Base-by-base conservation (phyloP, 2,329 filamentous ascomycete species). In the Penicillium frequentans region DNA sequence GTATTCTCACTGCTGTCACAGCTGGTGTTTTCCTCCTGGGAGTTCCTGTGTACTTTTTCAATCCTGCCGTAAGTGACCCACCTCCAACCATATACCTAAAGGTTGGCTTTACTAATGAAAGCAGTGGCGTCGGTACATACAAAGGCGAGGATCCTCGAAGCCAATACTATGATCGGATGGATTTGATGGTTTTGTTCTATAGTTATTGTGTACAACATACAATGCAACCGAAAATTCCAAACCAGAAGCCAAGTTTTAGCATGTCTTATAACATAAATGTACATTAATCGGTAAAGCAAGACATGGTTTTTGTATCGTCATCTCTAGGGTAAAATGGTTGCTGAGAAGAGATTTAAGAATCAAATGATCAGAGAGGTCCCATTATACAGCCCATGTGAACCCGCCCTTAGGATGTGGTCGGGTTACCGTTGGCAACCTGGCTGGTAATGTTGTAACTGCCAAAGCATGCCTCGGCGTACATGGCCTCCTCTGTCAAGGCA, bases 391-490 rank as follows among this genome's bases (percentile, higher is more conserved):
- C 33, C 3, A 37, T 8, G 11, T 16, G 33, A 37, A 9, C 16
- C 16, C 8, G 16, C 7, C 9, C 33, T 37, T 37, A 37, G 5
- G 33, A 37, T n/a, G 33, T 24, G 5, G 45, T 51, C 7, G 60
- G 60, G 33, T 62, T 55, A 2, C 62, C 54, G 37, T 62, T 61
- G 16, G 57, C 62, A 55, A 72, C 69, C 52, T 70, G 67, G 1
- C 27, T 46, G 4, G 58, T 60, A 16, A 58, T 58, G 5, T 63
- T 63, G 33, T 68, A 67, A 3, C 33, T 37, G 10, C 66, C 66
- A 59, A 70, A 69, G 50, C 69, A 73, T 13, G 69, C 67, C 51
- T 64, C 48, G 24, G 69, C 66, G 48, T 69, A 72, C 60, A 59
- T 57, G 0, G 70, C 69, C 46, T 66, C 49, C 52, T 65, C 44